Percentiles rank a stretch among this genome's conserved stretches.
These are phyloP conservation scores for Leishmania mexicana DNA, from an alignment of 208 protist species.

Conservation along the genomic window DNA sequence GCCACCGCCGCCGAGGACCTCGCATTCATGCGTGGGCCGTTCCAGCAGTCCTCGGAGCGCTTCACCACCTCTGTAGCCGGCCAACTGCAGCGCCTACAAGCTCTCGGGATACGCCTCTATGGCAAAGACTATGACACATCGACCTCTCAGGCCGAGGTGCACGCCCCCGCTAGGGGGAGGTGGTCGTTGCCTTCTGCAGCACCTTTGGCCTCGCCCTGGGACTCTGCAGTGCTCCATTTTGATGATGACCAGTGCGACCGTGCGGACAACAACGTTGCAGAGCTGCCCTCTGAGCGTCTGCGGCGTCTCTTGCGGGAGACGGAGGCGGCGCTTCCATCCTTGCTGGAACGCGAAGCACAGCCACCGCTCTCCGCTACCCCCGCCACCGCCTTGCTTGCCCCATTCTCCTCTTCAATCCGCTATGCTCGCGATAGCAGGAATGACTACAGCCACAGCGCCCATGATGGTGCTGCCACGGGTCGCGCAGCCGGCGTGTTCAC, in stretches of 20 bases:
- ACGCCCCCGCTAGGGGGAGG: background rate
- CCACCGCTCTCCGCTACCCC: background rate
- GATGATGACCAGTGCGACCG: background rate
- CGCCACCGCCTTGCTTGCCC: background rate
- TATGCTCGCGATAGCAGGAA: background rate
- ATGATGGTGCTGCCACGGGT: no score
- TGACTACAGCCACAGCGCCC: background rate
- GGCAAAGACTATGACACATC: background rate
- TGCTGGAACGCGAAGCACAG: background rate
- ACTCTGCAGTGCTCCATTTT: background rate
- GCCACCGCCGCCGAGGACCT: conserved; percentile 23
- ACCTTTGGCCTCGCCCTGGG: background rate
- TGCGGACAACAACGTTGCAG: background rate
- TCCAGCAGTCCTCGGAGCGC: conserved; percentile 20
- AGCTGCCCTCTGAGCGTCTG: conserved; percentile 17
- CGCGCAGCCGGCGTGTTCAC: background rate
- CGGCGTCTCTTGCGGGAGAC: conserved; percentile 17
- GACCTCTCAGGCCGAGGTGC: background rate
- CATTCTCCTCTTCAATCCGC: background rate
- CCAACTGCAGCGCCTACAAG: conserved; percentile 28
- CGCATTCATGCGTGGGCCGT: conserved; percentile 21
- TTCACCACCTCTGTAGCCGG: conserved; percentile 21
- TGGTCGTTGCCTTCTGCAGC: background rate
- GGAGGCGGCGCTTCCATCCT: conserved; percentile 12
- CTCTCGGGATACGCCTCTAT: conserved; percentile 14